Conservation (phyloP, 2,329 filamentous ascomycete genomes). For the Cephalotrichum gorgonifer region DNA sequence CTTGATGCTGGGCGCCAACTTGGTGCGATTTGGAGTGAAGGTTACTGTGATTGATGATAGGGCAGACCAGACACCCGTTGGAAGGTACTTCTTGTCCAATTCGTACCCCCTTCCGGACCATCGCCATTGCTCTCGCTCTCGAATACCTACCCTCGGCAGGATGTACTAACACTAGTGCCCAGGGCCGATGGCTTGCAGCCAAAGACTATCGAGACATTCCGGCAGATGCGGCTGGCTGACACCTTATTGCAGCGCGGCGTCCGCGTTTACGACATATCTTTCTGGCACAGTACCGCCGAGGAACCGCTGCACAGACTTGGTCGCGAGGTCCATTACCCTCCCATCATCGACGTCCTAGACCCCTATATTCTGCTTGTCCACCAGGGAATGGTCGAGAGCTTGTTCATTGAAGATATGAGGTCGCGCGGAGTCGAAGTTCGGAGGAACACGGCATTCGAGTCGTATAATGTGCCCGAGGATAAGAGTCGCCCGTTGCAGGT, state of each 20-base stretch:
- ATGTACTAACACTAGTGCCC: constrained; percentile 7
- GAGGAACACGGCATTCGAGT: constrained; percentile 54
- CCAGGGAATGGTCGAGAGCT: constrained; percentile 65
- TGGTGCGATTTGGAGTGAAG: constrained; percentile 57
- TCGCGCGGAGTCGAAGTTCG: constrained; percentile 53
- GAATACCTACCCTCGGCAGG: not conserved
- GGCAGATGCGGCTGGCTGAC: constrained; percentile 64
- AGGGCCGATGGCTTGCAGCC: constrained; percentile 65
- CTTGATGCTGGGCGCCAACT: constrained; percentile 42
- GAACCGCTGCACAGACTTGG: constrained; percentile 48
- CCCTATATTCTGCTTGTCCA: constrained; percentile 52
- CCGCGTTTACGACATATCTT: constrained; percentile 63
- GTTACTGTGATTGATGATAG: constrained; percentile 59
- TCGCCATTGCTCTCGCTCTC: too few species aligned
- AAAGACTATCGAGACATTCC: constrained; percentile 68
- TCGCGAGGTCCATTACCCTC: constrained; percentile 60
- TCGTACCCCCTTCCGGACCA: not conserved
- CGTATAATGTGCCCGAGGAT: constrained; percentile 36
- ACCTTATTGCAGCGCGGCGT: constrained; percentile 55
- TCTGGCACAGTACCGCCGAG: constrained; percentile 50
- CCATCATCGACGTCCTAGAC: constrained; percentile 44
- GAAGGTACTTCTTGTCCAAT: constrained; percentile 26
- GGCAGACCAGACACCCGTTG: constrained; percentile 55
- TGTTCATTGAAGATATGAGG: constrained; percentile 59
- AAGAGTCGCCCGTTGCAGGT: constrained; percentile 34